phyloP scores from a whole-genome alignment of 495 filamentous ascomycete species.

The Hypoxylon subgilvum region DNA sequence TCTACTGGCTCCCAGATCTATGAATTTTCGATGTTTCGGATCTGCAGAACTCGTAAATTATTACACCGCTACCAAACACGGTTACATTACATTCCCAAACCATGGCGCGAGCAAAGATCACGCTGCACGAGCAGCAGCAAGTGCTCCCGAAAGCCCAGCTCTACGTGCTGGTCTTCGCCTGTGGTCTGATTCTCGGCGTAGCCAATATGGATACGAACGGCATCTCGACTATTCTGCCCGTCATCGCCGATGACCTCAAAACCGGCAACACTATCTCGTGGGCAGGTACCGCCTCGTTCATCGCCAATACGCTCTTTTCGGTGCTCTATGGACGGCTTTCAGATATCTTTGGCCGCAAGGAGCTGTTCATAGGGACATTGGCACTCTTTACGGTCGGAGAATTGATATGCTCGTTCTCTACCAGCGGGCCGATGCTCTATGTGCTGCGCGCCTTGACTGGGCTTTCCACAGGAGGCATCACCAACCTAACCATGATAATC shows the following conservation, averaged over 20 bases:
- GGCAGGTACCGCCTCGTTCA: constrained; percentile 70
- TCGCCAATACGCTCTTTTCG: constrained; percentile 66
- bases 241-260: constrained; percentile 63
- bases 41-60: no score
- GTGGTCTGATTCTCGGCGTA: background rate
- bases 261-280: constrained; percentile 61
- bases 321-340: constrained; percentile 44
- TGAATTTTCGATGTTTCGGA: no score
- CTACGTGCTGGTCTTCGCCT: background rate
- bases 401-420: constrained; percentile 39
- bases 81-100: background rate
- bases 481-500: constrained; percentile 43
- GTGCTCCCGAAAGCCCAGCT: background rate
- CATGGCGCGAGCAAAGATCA: background rate
- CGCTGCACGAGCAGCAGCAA: background rate
- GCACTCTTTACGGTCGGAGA: constrained; percentile 43
- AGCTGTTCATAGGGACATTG: constrained; percentile 40
- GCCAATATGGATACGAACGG: constrained; percentile 49
- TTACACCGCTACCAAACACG: no score
- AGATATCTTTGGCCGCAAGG: constrained; percentile 55
- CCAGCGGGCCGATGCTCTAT: constrained; percentile 62
- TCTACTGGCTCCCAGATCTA: no score
- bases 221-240: constrained; percentile 65
- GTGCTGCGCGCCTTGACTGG: constrained; percentile 75
- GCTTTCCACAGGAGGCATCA: constrained; percentile 71